phyloP scores from a whole-genome alignment of 805 yeast genomes.

The Monosporozyma aerobia region DNA sequence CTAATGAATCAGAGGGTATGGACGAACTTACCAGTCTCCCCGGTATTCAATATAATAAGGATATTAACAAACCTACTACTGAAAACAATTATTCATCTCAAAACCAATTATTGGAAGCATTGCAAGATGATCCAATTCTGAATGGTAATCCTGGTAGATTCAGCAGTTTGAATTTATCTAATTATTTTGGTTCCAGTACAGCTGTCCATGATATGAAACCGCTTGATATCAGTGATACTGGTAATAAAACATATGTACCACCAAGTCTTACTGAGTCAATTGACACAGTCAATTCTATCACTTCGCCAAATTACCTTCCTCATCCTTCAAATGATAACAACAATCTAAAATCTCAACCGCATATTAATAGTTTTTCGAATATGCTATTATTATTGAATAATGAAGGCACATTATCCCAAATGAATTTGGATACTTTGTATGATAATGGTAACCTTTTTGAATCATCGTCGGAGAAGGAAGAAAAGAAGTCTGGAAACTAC shows the following conservation, averaged over 20 bases:
- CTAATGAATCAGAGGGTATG: neutral
- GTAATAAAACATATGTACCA: neutral
- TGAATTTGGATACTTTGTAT: conserved; percentile 3
- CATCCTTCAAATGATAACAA: neutral
- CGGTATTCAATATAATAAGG: neutral
- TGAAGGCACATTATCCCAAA: conserved; percentile 7
- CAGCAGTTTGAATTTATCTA: conserved; percentile 17
- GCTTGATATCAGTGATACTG: neutral
- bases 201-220: neutral
- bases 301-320: neutral
- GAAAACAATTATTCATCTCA: conserved; percentile 8
- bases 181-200: conserved; percentile 5
- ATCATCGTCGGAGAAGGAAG: neutral
- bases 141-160: conserved; percentile 15
- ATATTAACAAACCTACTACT: neutral
- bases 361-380: conserved; percentile 4
- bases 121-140: conserved; percentile 27
- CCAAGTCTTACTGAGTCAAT: neutral
- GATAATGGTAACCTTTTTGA: neutral
- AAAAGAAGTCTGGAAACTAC: neutral
- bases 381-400: conserved; percentile 10
- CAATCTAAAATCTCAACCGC: neutral
- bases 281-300: neutral
- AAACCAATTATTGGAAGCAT: conserved; percentile 23
- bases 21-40: neutral